phyloP scores from a whole-genome alignment of 2,329 filamentous ascomycete genomes.

The Verticillium klebahnii region DNA sequence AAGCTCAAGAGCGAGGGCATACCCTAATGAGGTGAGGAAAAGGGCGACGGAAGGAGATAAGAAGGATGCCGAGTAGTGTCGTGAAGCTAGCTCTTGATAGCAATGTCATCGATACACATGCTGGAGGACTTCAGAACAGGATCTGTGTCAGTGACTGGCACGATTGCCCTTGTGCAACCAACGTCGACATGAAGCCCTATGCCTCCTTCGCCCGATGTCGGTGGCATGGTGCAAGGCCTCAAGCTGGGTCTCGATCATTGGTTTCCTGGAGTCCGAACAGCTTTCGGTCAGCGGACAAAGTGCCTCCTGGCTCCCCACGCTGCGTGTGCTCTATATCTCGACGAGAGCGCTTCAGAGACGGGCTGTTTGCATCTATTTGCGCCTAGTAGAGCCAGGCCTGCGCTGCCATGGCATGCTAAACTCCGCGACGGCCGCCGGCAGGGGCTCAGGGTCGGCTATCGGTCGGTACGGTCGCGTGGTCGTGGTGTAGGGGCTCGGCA shows the following conservation, averaged over 20 bases:
- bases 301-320: neutral
- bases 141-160: neutral
- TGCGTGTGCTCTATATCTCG: neutral
- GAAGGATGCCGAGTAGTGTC: neutral
- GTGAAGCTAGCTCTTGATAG: neutral
- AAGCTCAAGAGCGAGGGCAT: neutral
- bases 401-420: neutral
- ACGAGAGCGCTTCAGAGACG: neutral
- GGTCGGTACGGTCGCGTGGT: neutral
- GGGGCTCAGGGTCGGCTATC: neutral
- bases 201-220: neutral
- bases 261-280: neutral
- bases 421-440: neutral
- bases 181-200: neutral
- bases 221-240: neutral
- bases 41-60: neutral
- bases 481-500: neutral
- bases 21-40: neutral
- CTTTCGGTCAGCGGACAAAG: neutral
- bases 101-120: neutral
- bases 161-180: neutral
- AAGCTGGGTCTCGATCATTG: neutral
- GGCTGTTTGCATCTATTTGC: neutral
- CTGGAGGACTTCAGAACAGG: neutral
- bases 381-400: neutral